These are phyloP conservation scores for Boletus pseudopeckii DNA, from an alignment of 768 basidiomycete genomes.

Conservation along the genomic window DNA sequence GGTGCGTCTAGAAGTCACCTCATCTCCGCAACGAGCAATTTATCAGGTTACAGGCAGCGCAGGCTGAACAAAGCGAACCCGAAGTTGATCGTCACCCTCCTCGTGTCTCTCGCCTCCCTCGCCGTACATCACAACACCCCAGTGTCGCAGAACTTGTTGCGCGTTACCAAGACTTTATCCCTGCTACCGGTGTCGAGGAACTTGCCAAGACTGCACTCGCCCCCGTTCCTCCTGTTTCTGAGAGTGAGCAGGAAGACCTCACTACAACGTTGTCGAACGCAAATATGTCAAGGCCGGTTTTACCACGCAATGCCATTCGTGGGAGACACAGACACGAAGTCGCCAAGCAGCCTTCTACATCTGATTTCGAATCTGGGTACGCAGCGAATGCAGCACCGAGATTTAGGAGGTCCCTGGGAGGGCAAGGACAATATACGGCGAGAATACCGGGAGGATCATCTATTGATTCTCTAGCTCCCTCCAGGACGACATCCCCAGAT, in stretches of 20 bases:
- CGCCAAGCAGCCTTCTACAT: constrained; percentile 56
- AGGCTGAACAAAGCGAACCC: constrained; percentile 23
- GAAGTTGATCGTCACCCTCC: constrained; percentile 23
- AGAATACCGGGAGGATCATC: constrained; percentile 44
- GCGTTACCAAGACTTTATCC: constrained; percentile 75
- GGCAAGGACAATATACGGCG: constrained; percentile 42
- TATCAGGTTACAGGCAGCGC: constrained; percentile 17
- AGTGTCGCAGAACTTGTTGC: constrained; percentile 84
- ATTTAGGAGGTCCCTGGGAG: constrained; percentile 50
- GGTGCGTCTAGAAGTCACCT: constrained; percentile 24
- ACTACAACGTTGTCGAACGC: constrained; percentile 24
- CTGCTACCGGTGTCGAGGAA: constrained; percentile 68
- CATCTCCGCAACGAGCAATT: not conserved
- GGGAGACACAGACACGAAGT: constrained; percentile 47
- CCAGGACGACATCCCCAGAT: constrained; percentile 71
- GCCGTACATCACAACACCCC: constrained; percentile 51
- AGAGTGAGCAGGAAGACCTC: constrained; percentile 73
- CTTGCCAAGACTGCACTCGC: constrained; percentile 67
- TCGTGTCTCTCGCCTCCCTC: constrained; percentile 59
- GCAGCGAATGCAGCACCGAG: constrained; percentile 88
- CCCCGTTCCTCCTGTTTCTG: constrained; percentile 58
- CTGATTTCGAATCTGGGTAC: constrained; percentile 90
- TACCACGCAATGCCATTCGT: constrained; percentile 38
- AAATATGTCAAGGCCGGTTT: constrained; percentile 23
- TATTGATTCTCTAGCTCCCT: constrained; percentile 56